Evolutionary conservation across 2,329 filamentous ascomycete species (phyloP).

Genomic region (Aspergillus latus): DNA sequence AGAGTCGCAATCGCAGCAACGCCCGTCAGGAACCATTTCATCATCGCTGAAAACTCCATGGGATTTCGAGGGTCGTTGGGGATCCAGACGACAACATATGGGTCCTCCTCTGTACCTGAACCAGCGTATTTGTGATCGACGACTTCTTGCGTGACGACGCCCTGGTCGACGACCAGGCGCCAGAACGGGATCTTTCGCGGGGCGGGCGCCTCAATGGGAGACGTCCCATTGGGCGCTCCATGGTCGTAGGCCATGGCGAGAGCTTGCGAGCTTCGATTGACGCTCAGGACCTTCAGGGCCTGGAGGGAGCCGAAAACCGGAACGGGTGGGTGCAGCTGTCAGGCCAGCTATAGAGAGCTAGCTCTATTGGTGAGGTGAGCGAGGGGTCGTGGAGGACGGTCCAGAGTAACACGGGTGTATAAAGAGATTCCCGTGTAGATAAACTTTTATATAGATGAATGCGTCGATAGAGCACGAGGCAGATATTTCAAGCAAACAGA

Average conservation of each 20-base stretch:
- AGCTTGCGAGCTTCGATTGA: not conserved
- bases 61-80: slow-evolving; percentile 46
- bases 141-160: slow-evolving; percentile 37
- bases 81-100: slow-evolving; percentile 46
- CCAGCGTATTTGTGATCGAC: slow-evolving; percentile 36
- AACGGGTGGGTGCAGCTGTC: too few species aligned
- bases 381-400: too few species aligned
- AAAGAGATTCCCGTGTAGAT: too few species aligned
- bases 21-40: slow-evolving; percentile 45
- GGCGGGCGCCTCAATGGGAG: slow-evolving; percentile 29
- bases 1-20: slow-evolving; percentile 42
- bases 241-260: slow-evolving; percentile 27
- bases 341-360: too few species aligned
- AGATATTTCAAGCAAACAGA: not conserved
- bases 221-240: slow-evolving; percentile 27
- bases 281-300: not conserved
- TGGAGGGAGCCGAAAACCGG: too few species aligned
- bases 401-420: too few species aligned
- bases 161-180: slow-evolving; percentile 34
- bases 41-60: slow-evolving; percentile 32
- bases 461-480: not conserved
- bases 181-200: slow-evolving; percentile 37
- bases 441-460: too few species aligned
- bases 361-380: too few species aligned
- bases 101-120: slow-evolving; percentile 44